Evolutionary conservation across 2,329 filamentous ascomycete genomes (phyloP), one percentile per base, ranked within the genome.

Genomic region (Pyrenochaeta sp.): DNA sequence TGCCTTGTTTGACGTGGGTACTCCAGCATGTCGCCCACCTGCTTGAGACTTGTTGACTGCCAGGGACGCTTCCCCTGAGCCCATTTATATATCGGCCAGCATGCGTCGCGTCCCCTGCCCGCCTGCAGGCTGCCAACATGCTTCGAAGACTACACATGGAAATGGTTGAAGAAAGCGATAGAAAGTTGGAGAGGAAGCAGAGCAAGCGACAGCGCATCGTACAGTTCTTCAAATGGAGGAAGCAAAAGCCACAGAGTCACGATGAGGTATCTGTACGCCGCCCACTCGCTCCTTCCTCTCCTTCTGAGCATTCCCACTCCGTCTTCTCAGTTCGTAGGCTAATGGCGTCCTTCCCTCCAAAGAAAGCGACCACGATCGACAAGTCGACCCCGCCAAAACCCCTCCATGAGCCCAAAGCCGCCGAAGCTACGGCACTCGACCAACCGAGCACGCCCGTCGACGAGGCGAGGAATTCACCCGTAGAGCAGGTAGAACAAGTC

Each of bases 171-270:
- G 62, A 59, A 28, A 61, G 59, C 43, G 58, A 59, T 27, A 59
- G 54, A 46, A 72, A 69, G 50, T 55, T 62, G n/a, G 62, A 65
- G 46, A 63, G 59, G 54, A 72, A 67, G 64, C 64, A 60, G 53
- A 72, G 68, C 48, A 76, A 73, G 65, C 62, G 74, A 36, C 66
- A 77, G 61, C 54, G 65, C 40, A 61, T 77, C 39, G 50, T 65
- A 15, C 68, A 71, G 37, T 74, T 77, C 69, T 72, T 76, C 60
- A 68, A 58, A 22, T 60, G 59, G 4, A 71, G 68, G 52, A 73
- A 67, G 60, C 63, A 69, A 34, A 71, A 58, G 61, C 28, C 65
- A 43, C 60, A 59, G 54, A 59, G 48, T 34, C 61, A 61, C 47
- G 47, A 59, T 52, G 58, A 58, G 36, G 64, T 61, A 59, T 49